Evolutionary conservation across 371 early-diverging fungal species (phyloP).

Genomic region (Entomophthora muscae): DNA sequence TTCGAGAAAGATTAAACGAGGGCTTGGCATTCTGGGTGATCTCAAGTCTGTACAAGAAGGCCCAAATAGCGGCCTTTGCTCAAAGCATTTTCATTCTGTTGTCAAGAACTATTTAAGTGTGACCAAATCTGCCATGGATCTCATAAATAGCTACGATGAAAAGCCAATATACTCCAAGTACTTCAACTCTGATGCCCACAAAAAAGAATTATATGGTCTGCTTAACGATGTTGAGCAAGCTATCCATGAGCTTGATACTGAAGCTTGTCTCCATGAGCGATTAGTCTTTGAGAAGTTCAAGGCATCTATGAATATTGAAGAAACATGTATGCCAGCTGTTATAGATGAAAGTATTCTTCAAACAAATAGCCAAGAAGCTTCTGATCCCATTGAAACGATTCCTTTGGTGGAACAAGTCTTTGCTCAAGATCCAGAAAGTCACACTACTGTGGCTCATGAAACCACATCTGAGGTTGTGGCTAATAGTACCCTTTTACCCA

Average conservation of each 20-base stretch:
- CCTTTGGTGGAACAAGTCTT: too few species aligned
- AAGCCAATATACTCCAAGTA: not conserved
- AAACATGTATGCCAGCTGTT: too few species aligned
- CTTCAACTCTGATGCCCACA: conserved; percentile 2
- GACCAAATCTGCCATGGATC: not conserved
- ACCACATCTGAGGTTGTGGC: too few species aligned
- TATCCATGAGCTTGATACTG: conserved; percentile 1
- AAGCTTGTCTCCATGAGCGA: not conserved
- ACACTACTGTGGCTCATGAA: too few species aligned
- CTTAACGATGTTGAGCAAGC: conserved; percentile 2
- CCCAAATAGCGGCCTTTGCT: not conserved
- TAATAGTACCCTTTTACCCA: too few species aligned
- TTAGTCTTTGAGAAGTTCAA: conserved; percentile 1
- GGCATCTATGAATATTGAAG: not conserved
- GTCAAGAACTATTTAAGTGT: conserved; percentile 3
- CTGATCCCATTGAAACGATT: too few species aligned
- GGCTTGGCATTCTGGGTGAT: not conserved
- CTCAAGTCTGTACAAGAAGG: not conserved
- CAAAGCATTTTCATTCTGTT: not conserved
- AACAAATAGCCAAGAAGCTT: too few species aligned
- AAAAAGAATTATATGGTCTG: not conserved
- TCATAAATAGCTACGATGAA: not conserved
- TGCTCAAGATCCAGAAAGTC: too few species aligned
- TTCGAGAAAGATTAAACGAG: not conserved
- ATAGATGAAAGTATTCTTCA: too few species aligned